phyloP scores from a whole-genome alignment of 1,139 yeast species.

The Debaryomyces sp. region DNA sequence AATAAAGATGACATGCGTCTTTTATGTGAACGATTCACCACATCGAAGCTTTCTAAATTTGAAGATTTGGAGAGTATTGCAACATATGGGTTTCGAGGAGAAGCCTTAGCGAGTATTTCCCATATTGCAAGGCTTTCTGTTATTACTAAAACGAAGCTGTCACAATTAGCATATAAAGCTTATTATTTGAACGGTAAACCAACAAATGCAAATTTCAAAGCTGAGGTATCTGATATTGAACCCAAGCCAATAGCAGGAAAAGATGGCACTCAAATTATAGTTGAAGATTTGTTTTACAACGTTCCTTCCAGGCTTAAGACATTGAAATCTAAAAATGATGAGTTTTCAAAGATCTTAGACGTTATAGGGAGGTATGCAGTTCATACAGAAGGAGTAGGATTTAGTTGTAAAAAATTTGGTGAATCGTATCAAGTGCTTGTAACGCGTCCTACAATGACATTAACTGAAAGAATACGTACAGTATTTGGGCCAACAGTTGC shows the following conservation, averaged over 20 bases:
- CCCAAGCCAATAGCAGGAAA: slow-evolving; percentile 86
- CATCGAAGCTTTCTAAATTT: slow-evolving; percentile 52
- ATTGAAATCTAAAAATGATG: slow-evolving; percentile 69
- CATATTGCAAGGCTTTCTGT: slow-evolving; percentile 72
- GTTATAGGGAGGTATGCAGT: slow-evolving; percentile 84
- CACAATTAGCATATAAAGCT: slow-evolving; percentile 71
- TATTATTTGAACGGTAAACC: slow-evolving; percentile 66
- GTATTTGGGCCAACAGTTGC: slow-evolving; percentile 77
- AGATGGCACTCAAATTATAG: slow-evolving; percentile 81
- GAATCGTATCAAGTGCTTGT: slow-evolving; percentile 61
- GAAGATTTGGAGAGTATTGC: slow-evolving; percentile 52
- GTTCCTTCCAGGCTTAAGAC: slow-evolving; percentile 78
- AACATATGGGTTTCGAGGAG: slow-evolving; percentile 66
- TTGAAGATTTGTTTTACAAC: slow-evolving; percentile 90
- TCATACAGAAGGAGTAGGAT: slow-evolving; percentile 69
- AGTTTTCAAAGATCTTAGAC: slow-evolving; percentile 74
- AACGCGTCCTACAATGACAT: slow-evolving; percentile 48
- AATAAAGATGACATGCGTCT: slow-evolving; percentile 45
- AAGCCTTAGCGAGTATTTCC: slow-evolving; percentile 62
- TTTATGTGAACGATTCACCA: slow-evolving; percentile 60
- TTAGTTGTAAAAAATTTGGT: slow-evolving; percentile 78
- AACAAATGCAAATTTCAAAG: slow-evolving; percentile 39
- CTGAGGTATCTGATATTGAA: slow-evolving; percentile 25
- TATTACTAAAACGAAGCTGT: slow-evolving; percentile 64
- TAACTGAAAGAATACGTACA: slow-evolving; percentile 69